Evolutionary conservation across 2,329 filamentous ascomycete genomes (phyloP).

Genomic region (Hypoxylon sp.): DNA sequence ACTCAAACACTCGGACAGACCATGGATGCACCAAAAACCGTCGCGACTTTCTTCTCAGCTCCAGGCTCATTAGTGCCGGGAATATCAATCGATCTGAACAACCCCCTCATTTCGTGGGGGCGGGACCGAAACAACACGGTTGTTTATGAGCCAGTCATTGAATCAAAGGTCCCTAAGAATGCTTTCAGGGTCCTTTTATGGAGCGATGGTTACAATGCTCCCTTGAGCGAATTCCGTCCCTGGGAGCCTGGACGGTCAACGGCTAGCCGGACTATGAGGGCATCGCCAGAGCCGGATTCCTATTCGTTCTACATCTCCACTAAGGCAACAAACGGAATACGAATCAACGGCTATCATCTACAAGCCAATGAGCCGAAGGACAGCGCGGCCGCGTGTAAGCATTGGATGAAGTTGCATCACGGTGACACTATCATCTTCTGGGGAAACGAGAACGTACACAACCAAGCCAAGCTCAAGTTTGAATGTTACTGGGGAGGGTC

Average conservation of each 20-base stretch:
- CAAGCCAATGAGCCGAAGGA: conserved; percentile 63
- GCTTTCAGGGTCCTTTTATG: conserved; percentile 82
- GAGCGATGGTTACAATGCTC: conserved; percentile 69
- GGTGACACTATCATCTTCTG: conserved; percentile 82
- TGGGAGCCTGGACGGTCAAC: conserved; percentile 60
- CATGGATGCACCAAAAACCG: conserved; percentile 47
- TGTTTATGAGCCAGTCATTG: conserved; percentile 66
- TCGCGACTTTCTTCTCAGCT: conserved; percentile 70
- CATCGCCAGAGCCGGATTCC: conserved; percentile 54
- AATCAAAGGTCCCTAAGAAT: conserved; percentile 80
- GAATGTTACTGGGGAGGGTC: conserved; percentile 66
- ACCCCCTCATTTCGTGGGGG: conserved; percentile 79
- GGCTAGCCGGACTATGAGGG: conserved; percentile 47
- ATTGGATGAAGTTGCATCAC: conserved; percentile 75
- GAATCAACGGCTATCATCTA: conserved; percentile 76
- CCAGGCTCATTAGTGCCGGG: conserved; percentile 69
- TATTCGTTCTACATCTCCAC: conserved; percentile 80
- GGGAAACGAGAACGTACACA: conserved; percentile 54
- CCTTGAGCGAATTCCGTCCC: conserved; percentile 59
- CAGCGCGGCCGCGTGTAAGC: conserved; percentile 60
- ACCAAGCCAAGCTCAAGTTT: conserved; percentile 58
- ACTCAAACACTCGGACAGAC: conserved; percentile 48
- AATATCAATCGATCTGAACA: conserved; percentile 70
- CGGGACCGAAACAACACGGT: conserved; percentile 73
- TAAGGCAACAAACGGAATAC: conserved; percentile 78